Conservation (phyloP, 75 land plant genomes). For the Pinus taeda region DNA sequence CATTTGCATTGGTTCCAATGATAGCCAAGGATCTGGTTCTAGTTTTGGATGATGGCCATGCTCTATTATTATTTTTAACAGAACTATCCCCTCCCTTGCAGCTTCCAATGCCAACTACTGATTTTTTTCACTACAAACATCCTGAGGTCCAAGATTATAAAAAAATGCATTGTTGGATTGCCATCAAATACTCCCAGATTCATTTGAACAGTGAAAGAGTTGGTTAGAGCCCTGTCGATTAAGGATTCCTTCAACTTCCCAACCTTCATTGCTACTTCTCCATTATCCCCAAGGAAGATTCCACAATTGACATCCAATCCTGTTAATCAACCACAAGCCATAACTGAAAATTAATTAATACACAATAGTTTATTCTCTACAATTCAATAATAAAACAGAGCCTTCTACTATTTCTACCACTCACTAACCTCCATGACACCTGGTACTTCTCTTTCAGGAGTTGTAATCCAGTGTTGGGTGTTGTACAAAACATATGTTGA, state of each 20-base stretch:
- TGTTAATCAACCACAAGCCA: constrained; percentile 10
- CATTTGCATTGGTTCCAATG: constrained; percentile 74
- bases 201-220: constrained; percentile 76
- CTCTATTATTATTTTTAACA: constrained; percentile 34
- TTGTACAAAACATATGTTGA: constrained; percentile 73
- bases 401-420: background rate
- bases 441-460: too few relatives aligned
- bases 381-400: too few relatives aligned
- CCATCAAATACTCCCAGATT: constrained; percentile 92
- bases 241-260: constrained; percentile 47
- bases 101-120: constrained; percentile 35
- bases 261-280: constrained; percentile 41
- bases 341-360: too few relatives aligned
- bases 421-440: constrained; percentile 72
- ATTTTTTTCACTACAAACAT: constrained; percentile 62
- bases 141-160: constrained; percentile 50
- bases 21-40: constrained; percentile 53
- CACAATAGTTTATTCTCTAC: too few relatives aligned
- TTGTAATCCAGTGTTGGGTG: background rate
- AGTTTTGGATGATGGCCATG: constrained; percentile 24
- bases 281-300: constrained; percentile 46
- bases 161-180: constrained; percentile 50
- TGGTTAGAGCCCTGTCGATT: constrained; percentile 50
- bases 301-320: constrained; percentile 95
- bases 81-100: constrained; percentile 37